Evolutionary conservation across 164 flowering plant species (phyloP), one percentile per base, ranked within the genome.

Genomic region (Chimonanthus salicifolius): DNA sequence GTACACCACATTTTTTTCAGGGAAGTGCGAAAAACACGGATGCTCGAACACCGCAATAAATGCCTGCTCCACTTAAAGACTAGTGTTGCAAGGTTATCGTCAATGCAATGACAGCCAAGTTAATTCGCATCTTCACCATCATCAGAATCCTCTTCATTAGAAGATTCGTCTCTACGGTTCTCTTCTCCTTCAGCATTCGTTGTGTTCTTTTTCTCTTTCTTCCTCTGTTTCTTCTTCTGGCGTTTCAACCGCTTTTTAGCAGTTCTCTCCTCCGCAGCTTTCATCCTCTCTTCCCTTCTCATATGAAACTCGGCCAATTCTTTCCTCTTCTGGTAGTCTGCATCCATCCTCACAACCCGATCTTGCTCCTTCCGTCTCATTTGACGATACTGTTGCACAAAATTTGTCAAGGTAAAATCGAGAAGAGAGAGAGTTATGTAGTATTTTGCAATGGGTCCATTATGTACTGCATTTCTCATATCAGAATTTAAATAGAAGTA

Each of bases 341-440:
- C 88, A 50, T 93, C 98, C 96, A 95, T 95, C 75, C 99, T 88
- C 47, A 94, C 80, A 72, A 93, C 86, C 64, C 99, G 79, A 71
- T 95, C 99, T 80, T 93, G 99, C 82, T 95, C 99, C 77, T 88
- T 95, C 77, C 98, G 83, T 74, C 99, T 90, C 98, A 95, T 93
- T 75, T 95, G 99, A 62, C 99, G 92, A 72, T 93, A 95, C 99
- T 95, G 89, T 80, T 75, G 72, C 66, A 73, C 20, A 15, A 43
- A 63, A 69, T 5, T 48, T 10, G 7, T 16, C 13, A 13, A 16
- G n/a, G n/a, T 51, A 3, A 43, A 65, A 54, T 44, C 33, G 33
- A 33, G 33, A 33, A 33, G 33, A 33, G 33, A 33, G 33, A 33
- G 33, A 33, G 33, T n/a, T n/a, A n/a, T n/a, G n/a, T n/a, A n/a